Evolutionary conservation across 768 basidiomycete species (phyloP), one percentile per base, ranked within the genome.

Genomic region (Macrolepiota albuminosa): DNA sequence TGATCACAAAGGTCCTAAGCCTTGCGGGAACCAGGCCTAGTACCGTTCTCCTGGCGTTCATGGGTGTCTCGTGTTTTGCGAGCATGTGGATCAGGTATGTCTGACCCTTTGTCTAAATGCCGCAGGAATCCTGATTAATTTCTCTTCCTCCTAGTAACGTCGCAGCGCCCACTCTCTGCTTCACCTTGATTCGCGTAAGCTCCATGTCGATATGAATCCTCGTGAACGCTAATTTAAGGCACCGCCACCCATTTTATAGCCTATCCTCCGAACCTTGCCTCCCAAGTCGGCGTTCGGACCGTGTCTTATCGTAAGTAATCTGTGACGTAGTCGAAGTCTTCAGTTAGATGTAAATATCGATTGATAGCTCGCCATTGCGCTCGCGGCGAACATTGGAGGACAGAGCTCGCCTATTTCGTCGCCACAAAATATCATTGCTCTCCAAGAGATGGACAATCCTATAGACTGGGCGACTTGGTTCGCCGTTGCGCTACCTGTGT

Each of bases 331-430:
- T 29, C 16, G 26, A 51, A 49, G 45, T 6, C 21, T 24, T 47
- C 24, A 31, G 11, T 36, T 16, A 18, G 56, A 18, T 43, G 50
- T 40, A 47, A 47, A 18, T 18, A 21, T 31, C 50, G 42, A 49
- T 16, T 36, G 6, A 3, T 57, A 97, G 94, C 83, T 99, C 56
- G 95, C 90, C 8, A 98, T 99, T 64, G 96, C 97, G 0, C 82
- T 99, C n/a, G 95, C 96, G 0, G 94, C 95, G 21, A 99, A 98
- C 69, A 95, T 98, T 60, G 97, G 97, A 13, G 97, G 97, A 0
- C 95, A 98, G 73, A 91, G 89, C 53, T 98, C 95, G 0, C 96
- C 95, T 2, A 98, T 98, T 60, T 98, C 96, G 2, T 98, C 95
- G 0, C 96, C 96, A 1, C 96, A 99, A 73, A 99, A 98, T 71